Conservation (phyloP, 345 rosid species). For the Microthlaspi erraticum region DNA sequence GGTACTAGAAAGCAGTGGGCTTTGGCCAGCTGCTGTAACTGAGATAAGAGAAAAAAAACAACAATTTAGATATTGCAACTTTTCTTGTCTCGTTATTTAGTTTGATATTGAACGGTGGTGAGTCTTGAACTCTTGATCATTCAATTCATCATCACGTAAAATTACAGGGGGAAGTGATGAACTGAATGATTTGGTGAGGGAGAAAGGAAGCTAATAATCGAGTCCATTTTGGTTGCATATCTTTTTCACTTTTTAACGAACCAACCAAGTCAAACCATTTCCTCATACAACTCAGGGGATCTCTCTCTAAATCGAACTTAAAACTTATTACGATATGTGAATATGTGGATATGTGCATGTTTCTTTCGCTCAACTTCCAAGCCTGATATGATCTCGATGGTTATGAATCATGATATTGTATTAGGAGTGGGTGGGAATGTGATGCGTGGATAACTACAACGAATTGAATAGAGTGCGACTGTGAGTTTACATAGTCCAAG, state of each 20-base stretch:
- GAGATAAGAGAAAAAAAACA: too few species aligned
- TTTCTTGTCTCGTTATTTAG: too few species aligned
- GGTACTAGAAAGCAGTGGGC: neutral
- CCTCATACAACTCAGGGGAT: too few species aligned
- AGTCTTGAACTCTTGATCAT: too few species aligned
- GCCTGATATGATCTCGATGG: neutral
- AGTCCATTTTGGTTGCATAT: slow-evolving; percentile 20
- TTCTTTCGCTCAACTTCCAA: too few species aligned
- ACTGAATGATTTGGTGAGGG: slow-evolving; percentile 26
- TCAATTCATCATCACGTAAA: too few species aligned
- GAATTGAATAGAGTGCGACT: neutral
- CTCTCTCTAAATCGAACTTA: too few species aligned
- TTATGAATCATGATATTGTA: neutral
- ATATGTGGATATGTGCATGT: too few species aligned
- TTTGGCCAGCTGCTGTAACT: slow-evolving; percentile 7
- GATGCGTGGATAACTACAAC: neutral
- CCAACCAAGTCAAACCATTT: slow-evolving; percentile 1
- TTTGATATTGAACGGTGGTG: too few species aligned
- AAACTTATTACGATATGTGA: too few species aligned
- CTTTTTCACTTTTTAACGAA: neutral
- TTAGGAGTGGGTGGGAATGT: neutral
- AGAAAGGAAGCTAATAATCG: slow-evolving; percentile 25
- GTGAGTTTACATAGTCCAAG: slow-evolving; percentile 5
- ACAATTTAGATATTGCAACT: too few species aligned
- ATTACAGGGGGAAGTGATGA: neutral